These are phyloP conservation scores for Oryza longistaminata DNA, from an alignment of 176 grass and related monocot genomes.

Conservation along the genomic window DNA sequence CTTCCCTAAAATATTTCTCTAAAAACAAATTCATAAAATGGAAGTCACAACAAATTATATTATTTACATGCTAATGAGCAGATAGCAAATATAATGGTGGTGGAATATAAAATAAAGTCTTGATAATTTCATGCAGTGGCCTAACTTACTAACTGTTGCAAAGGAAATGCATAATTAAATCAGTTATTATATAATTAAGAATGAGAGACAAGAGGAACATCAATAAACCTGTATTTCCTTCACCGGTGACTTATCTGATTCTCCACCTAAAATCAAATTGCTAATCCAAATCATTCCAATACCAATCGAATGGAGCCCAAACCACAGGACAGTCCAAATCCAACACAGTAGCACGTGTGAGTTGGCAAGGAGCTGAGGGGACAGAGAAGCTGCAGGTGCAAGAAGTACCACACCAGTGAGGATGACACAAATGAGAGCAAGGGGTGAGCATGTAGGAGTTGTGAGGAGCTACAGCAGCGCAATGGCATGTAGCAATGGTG, in stretches of 20 bases:
- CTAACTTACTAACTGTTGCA: conserved; percentile 1
- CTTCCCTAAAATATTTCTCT: neutral
- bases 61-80: neutral
- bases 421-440: too few species aligned
- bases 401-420: too few species aligned
- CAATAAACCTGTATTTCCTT: conserved; percentile 41
- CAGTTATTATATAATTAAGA: conserved; percentile 13
- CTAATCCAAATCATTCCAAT: too few species aligned
- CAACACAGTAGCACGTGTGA: too few species aligned
- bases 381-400: too few species aligned
- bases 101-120: neutral
- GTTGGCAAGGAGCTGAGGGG: too few species aligned
- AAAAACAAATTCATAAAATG: neutral
- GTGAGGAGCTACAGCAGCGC: too few species aligned
- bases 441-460: too few species aligned
- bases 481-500: too few species aligned
- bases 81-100: neutral
- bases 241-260: conserved; percentile 16
- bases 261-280: conserved; percentile 31
- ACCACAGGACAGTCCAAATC: too few species aligned
- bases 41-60: neutral
- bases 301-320: too few species aligned
- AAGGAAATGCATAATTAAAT: neutral
- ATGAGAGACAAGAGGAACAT: conserved; percentile 3
- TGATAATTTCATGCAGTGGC: neutral